Percentiles rank a stretch among this genome's conserved stretches.
Conservation (phyloP, 257 asterid genomes). For the Vinca minor region DNA sequence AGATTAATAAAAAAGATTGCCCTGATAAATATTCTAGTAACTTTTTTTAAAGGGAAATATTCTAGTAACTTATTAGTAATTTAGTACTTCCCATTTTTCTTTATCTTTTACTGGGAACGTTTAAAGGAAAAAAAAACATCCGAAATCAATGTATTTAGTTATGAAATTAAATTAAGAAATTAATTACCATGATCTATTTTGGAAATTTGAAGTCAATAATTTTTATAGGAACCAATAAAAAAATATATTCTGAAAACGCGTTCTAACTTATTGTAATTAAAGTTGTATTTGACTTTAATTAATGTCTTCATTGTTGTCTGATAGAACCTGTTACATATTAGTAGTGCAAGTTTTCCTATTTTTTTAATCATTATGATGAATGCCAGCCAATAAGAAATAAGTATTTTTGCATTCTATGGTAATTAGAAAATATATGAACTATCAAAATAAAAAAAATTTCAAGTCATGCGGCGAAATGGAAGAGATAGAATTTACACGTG, state of each 20-base stretch:
- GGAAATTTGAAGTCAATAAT: not conserved
- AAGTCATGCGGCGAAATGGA: not conserved
- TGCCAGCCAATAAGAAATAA: not conserved
- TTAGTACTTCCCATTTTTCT: not conserved
- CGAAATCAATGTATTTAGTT: no score
- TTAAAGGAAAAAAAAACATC: not conserved
- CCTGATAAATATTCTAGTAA: no score
- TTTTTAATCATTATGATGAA: not conserved
- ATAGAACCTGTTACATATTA: not conserved
- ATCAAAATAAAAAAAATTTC: not conserved
- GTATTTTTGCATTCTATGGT: not conserved
- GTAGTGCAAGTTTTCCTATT: not conserved
- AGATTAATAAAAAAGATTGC: not conserved
- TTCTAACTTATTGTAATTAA: slow-evolving; percentile 3
- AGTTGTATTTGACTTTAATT: not conserved
- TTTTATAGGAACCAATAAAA: not conserved
- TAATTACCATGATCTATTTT: not conserved
- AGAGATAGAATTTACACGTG: not conserved
- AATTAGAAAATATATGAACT: no score
- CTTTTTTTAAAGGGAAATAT: not conserved
- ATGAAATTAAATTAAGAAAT: not conserved
- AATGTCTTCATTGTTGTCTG: not conserved
- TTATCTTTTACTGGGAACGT: not conserved
- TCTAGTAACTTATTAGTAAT: no score
- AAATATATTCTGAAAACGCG: not conserved